phyloP scores from a whole-genome alignment of 306 rosid species.

The Cucurbita ficifolia region DNA sequence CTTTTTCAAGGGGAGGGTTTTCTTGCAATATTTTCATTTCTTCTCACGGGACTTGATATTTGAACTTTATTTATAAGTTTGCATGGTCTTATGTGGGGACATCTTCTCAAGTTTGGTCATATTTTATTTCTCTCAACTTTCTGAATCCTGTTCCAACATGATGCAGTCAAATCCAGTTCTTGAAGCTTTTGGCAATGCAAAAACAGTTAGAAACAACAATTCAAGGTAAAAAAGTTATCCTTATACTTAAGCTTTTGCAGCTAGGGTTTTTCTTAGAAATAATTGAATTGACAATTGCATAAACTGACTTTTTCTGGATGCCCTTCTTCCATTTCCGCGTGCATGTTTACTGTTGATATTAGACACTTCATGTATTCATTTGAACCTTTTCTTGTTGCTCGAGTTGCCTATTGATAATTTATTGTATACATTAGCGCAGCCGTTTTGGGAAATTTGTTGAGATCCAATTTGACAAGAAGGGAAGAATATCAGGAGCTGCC shows the following conservation, averaged over 20 bases:
- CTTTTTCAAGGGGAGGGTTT: neutral
- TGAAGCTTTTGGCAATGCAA: conserved; percentile 93
- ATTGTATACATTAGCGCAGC: conserved; percentile 37
- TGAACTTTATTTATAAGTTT: neutral
- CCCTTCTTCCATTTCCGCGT: neutral
- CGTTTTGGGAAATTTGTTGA: conserved; percentile 93
- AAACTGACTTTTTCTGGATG: neutral
- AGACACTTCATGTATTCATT: neutral
- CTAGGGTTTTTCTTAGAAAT: neutral
- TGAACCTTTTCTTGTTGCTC: conserved; percentile 8
- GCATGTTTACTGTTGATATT: neutral
- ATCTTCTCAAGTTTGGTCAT: neutral
- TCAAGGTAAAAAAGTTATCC: conserved; percentile 49
- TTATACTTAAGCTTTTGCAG: neutral
- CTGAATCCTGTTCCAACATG: neutral
- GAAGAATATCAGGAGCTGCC: conserved; percentile 92
- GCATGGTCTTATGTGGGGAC: neutral
- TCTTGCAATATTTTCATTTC: neutral
- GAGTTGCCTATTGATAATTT: conserved; percentile 17
- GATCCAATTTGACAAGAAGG: conserved; percentile 60
- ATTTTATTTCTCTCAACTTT: neutral
- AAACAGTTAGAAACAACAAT: conserved; percentile 79
- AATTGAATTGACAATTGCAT: neutral
- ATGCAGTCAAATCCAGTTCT: conserved; percentile 95
- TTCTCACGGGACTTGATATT: neutral